Base-by-base conservation (phyloP, 495 filamentous ascomycete genomes). In the Penicillium fimorum region DNA sequence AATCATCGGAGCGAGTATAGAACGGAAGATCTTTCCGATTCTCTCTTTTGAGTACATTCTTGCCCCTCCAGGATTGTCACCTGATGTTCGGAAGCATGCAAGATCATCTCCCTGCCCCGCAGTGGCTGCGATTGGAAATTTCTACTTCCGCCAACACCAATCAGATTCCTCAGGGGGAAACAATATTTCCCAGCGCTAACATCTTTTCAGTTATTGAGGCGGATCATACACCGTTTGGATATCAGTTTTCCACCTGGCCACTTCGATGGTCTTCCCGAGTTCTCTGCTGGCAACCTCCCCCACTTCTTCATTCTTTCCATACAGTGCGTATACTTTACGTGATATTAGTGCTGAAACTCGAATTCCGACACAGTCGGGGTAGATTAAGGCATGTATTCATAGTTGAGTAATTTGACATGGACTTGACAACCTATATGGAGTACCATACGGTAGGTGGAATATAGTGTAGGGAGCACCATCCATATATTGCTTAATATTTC, bases 21-120 rank as follows among this genome's bases (percentile, higher is more conserved):
- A 62, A 59, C 51, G 46, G 48, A 35, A 57, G 41, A 46, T 44
- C 47, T 41, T 43, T 55, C 49, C 43, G 50, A 40, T 43, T 57
- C 57, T 24, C 11, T 43, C 38, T 56, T 63, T 56, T 43, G 53
- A 27, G 47, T 60, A 33, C 49, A 51, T 51, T 50, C 33, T 50
- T 50, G 48, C 35, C 48, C 48, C 22, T 22, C 25, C 6, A 27
- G 25, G 25, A 2, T 30, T 50, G 32, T 17, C 27, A 49, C 30
- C 10, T 50, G 37, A 41, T 41, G 37, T 41, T 51, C 47, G 12
- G 33, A 38, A 40, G 40, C 43, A 60, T 67, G 62, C 65, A 56
- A 63, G 62, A 68, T 68, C 65, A 61, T 65, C 64, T 60, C 54
- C 51, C 48, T 57, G 65, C 63, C 65, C 65, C 65, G 63, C 65